Evolutionary conservation across 441 rosid genomes (phyloP), one percentile per base, ranked within the genome.

Genomic region (Bruguiera hainesii): DNA sequence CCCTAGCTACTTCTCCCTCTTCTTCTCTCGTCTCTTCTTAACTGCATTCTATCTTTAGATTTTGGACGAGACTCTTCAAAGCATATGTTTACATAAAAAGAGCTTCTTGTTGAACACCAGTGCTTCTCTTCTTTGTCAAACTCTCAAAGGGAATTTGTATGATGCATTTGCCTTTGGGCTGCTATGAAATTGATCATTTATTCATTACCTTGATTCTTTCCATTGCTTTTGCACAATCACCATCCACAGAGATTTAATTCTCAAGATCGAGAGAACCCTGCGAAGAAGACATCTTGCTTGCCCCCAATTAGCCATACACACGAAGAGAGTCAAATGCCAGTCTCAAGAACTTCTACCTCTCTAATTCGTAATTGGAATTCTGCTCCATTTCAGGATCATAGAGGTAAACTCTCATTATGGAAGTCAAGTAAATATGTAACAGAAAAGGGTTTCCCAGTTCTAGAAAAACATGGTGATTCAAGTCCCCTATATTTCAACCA

Each of bases 221-320:
- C 30, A 18, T 70, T 33, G 60, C 51, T 65, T 63, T 56, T 69
- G 29, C 68, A 23, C 50, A 42, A 73, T 56, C 70, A 65, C 26
- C 62, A 28, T 71, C 48, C 73, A 29, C 85, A 94, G 99, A 88
- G 94, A 76, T 85, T 80, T 72, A 71, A 69, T 75, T 88, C 93
- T 77, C 96, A 86, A 73, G 96, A 90, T 72, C 78, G 86, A 63
- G 96, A 88, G 59, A 79, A 49, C 65, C 67, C 82, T 64, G 66
- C 63, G 67, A 85, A 81, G 66, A 86, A 78, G 79, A 58, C 71
- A 61, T 67, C 84, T 71, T 80, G 79, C 75, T 73, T 89, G 70
- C 87, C 89, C 37, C 80, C 72, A 37, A 60, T 79, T 68, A 84
- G 56, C 75, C 74, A 78, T 59, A 61, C 73, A 15, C 81, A 86